phyloP scores from a whole-genome alignment of 352 stramenopile species.

The Pythium sp. region DNA sequence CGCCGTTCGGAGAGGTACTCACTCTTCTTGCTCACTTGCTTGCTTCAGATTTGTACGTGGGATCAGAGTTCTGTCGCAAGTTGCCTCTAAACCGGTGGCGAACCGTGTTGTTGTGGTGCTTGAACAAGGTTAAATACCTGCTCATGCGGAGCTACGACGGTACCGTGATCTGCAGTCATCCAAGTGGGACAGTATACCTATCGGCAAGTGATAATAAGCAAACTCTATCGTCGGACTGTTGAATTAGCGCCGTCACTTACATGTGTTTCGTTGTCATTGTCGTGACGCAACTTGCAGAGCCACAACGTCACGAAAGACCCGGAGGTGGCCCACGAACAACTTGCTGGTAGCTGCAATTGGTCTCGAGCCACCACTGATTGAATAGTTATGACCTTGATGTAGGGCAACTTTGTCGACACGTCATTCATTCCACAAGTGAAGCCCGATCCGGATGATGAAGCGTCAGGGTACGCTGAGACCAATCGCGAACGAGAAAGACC shows the following conservation, averaged over 20 bases:
- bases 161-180: slow-evolving; percentile 49
- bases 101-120: not conserved
- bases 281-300: slow-evolving; percentile 21
- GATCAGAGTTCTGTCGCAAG: no score
- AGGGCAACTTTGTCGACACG: slow-evolving; percentile 35
- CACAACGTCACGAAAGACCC: slow-evolving; percentile 32
- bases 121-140: slow-evolving; percentile 37
- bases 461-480: slow-evolving; percentile 11
- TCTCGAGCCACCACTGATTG: not conserved
- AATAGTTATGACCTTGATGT: slow-evolving; percentile 3
- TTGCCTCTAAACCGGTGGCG: not conserved
- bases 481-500: slow-evolving; percentile 1
- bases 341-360: not conserved
- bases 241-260: not conserved
- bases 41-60: no score
- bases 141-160: slow-evolving; percentile 47
- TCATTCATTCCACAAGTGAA: slow-evolving; percentile 10
- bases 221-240: not conserved
- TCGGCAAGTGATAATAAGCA: slow-evolving; percentile 25
- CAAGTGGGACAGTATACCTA: slow-evolving; percentile 38
- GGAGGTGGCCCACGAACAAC: slow-evolving; percentile 20
- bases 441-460: slow-evolving; percentile 6
- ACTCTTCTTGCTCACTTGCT: not conserved
- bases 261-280: not conserved
- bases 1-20: slow-evolving; percentile 47